Evolutionary conservation across 1,139 yeast genomes (phyloP).

Genomic region (Nakaseomyces uthaithaninus): DNA sequence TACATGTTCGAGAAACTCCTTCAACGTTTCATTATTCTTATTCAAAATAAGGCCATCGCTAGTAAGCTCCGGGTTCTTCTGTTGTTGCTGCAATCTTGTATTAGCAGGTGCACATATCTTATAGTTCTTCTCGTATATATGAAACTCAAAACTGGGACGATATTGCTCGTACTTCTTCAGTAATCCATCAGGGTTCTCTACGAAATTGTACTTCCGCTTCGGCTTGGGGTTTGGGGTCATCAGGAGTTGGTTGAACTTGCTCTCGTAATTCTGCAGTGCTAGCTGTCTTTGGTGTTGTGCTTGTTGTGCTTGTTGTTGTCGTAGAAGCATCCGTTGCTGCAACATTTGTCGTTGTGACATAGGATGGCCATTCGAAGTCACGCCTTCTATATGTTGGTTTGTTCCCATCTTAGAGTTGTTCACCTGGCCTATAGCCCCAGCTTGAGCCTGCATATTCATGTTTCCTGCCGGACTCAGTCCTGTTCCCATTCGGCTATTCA

Average conservation of each 20-base stretch:
- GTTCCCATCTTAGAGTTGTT: not conserved
- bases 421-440: not conserved
- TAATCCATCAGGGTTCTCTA: slow-evolving; percentile 67
- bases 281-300: slow-evolving; percentile 39
- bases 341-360: slow-evolving; percentile 3
- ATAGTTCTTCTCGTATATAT: slow-evolving; percentile 83
- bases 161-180: slow-evolving; percentile 66
- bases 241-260: slow-evolving; percentile 33
- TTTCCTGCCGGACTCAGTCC: not conserved
- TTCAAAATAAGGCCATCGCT: slow-evolving; percentile 72
- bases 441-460: not conserved
- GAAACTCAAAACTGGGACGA: slow-evolving; percentile 80
- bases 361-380: slow-evolving; percentile 6
- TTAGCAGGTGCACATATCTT: slow-evolving; percentile 38
- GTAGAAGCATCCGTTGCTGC: slow-evolving; percentile 28
- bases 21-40: slow-evolving; percentile 69
- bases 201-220: slow-evolving; percentile 47
- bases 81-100: slow-evolving; percentile 34
- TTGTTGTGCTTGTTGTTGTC: slow-evolving; percentile 34
- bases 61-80: slow-evolving; percentile 26
- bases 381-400: slow-evolving; percentile 5
- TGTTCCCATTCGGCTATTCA: not conserved
- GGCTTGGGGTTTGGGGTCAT: slow-evolving; percentile 33
- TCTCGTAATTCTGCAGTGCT: slow-evolving; percentile 39
- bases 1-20: slow-evolving; percentile 69